These are phyloP conservation scores for Aspergillus ruber DNA, from an alignment of 2,329 filamentous ascomycete genomes.

Conservation along the genomic window DNA sequence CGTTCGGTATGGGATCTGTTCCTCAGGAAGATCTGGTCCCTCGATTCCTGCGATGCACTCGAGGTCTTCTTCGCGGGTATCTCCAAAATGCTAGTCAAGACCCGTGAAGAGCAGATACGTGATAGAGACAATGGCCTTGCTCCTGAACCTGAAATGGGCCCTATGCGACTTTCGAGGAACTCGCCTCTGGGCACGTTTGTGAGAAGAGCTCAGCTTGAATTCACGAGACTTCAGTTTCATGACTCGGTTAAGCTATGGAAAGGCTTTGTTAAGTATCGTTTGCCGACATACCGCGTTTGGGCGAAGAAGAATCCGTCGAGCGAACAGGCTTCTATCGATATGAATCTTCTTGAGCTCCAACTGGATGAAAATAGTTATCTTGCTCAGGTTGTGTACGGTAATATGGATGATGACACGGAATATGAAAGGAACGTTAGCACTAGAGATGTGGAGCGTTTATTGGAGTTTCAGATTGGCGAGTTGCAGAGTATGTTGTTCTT, in stretches of 20 bases:
- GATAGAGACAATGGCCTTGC: slow-evolving; percentile 50
- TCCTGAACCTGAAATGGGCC: slow-evolving; percentile 43
- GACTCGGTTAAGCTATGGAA: slow-evolving; percentile 75
- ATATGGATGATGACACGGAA: slow-evolving; percentile 36
- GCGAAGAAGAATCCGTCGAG: slow-evolving; percentile 46
- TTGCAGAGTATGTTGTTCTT: slow-evolving; percentile 61
- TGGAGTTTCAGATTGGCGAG: slow-evolving; percentile 83
- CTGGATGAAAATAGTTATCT: slow-evolving; percentile 47
- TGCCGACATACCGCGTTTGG: slow-evolving; percentile 62
- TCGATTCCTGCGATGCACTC: slow-evolving; percentile 76
- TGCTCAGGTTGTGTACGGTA: slow-evolving; percentile 47
- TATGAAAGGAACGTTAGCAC: slow-evolving; percentile 54
- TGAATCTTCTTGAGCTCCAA: slow-evolving; percentile 55
- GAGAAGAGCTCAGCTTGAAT: slow-evolving; percentile 70
- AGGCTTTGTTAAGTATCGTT: slow-evolving; percentile 71
- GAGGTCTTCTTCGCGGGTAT: slow-evolving; percentile 66
- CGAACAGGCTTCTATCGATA: slow-evolving; percentile 50
- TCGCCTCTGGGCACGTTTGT: slow-evolving; percentile 80
- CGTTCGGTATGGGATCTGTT: slow-evolving; percentile 84
- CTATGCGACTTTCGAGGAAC: slow-evolving; percentile 60
- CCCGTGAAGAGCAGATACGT: slow-evolving; percentile 54
- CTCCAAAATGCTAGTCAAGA: slow-evolving; percentile 53
- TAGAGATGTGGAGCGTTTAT: slow-evolving; percentile 70
- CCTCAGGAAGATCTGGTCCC: slow-evolving; percentile 71
- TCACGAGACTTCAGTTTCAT: slow-evolving; percentile 70